A percentile compares a stretch with the other conserved stretches of the same genome.
These are phyloP conservation scores for Dothistroma pini DNA, from an alignment of 2,329 filamentous ascomycete species.

Conservation along the genomic window DNA sequence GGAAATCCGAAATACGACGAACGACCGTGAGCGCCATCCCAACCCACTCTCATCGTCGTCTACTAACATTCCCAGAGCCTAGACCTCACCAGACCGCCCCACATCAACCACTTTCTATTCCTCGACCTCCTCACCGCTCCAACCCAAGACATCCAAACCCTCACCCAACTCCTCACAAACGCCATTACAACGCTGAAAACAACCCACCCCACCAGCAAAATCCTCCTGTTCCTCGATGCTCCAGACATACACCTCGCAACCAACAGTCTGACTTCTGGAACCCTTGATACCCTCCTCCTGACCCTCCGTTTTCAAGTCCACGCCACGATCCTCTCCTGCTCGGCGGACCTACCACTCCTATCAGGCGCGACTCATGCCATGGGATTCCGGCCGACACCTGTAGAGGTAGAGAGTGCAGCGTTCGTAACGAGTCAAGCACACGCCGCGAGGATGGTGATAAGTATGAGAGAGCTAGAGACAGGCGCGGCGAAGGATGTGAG, in stretches of 20 bases:
- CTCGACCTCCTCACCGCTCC: conserved; percentile 62
- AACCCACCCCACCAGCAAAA: conserved; percentile 15
- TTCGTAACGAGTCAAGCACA: conserved; percentile 72
- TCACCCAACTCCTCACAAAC: background rate
- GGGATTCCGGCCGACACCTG: conserved; percentile 48
- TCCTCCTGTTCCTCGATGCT: conserved; percentile 44
- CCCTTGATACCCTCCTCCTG: conserved; percentile 32
- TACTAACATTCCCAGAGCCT: conserved; percentile 53
- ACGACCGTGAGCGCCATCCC: conserved; percentile 19
- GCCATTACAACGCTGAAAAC: conserved; percentile 2
- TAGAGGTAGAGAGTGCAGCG: conserved; percentile 69
- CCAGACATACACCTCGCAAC: conserved; percentile 44
- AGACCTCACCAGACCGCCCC: conserved; percentile 61
- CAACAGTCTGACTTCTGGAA: conserved; percentile 22
- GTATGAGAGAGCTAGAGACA: conserved; percentile 74
- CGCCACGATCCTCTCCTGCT: conserved; percentile 62
- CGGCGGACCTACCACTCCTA: conserved; percentile 72
- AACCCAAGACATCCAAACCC: background rate
- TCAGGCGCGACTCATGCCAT: conserved; percentile 35
- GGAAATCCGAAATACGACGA: conserved; percentile 59
- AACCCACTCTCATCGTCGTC: no score
- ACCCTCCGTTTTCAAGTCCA: conserved; percentile 46
- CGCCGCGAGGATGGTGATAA: conserved; percentile 65
- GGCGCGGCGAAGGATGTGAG: conserved; percentile 88
- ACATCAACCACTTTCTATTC: conserved; percentile 62